Conservation (phyloP, 202 grass and related monocot species). For the Setaria viridis region DNA sequence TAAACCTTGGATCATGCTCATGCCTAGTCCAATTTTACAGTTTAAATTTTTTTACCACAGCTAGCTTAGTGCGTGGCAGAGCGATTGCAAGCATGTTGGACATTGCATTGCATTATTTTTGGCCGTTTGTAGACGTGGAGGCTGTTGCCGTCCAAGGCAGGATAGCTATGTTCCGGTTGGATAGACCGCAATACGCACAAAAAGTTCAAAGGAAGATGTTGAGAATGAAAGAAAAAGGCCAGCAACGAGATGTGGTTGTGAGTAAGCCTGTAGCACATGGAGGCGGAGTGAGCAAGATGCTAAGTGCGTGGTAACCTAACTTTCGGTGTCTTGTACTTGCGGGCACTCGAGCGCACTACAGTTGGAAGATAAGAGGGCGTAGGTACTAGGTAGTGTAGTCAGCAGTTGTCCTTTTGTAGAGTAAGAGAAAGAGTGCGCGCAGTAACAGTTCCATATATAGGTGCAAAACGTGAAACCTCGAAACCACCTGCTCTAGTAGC, state of each 20-base stretch:
- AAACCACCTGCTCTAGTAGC: too few species aligned
- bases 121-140: conserved; percentile 32
- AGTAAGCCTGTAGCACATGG: not conserved
- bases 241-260: not conserved
- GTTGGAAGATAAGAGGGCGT: not conserved
- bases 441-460: too few species aligned
- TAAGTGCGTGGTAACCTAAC: conserved; percentile 16
- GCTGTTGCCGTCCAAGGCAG: not conserved
- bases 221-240: not conserved
- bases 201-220: not conserved
- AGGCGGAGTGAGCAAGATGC: not conserved
- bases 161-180: not conserved
- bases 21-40: not conserved
- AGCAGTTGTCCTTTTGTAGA: too few species aligned
- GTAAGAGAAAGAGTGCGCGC: too few species aligned
- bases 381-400: not conserved
- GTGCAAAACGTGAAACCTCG: too few species aligned
- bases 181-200: conserved; percentile 42
- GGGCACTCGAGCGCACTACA: not conserved
- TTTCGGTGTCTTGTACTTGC: conserved; percentile 23
- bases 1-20: not conserved
- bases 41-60: not conserved
- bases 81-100: conserved; percentile 27
- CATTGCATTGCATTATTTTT: not conserved
- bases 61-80: conserved; percentile 10